Conservation (phyloP, 345 rosid genomes). For the Xanthoceras sorbifolium region DNA sequence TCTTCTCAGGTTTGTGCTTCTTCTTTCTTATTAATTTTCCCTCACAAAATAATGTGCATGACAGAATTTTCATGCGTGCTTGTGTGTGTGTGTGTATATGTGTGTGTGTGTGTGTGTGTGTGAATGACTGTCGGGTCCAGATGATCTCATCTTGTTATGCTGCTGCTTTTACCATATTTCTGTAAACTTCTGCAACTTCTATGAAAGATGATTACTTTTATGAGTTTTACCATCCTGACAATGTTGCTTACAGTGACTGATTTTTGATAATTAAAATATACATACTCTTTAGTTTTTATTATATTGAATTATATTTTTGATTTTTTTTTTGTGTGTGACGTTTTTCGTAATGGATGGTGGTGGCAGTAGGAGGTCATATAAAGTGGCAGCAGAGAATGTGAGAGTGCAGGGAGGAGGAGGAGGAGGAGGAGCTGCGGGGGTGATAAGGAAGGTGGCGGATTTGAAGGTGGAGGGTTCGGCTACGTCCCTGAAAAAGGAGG, state of each 20-base stretch:
- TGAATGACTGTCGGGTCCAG: neutral
- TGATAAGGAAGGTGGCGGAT: slow-evolving; percentile 18
- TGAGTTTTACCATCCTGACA: too few species aligned
- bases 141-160: neutral
- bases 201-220: too few species aligned
- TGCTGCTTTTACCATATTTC: too few species aligned
- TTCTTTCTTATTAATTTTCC: neutral
- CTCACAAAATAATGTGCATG: too few species aligned
- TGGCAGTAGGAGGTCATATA: slow-evolving; percentile 27
- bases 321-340: neutral
- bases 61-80: too few species aligned
- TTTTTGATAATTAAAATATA: too few species aligned
- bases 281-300: neutral
- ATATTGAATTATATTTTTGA: neutral
- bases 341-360: too few species aligned
- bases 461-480: neutral
- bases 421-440: neutral
- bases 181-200: too few species aligned
- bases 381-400: slow-evolving; percentile 21
- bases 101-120: neutral
- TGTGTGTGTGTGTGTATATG: too few species aligned
- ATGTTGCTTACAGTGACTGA: neutral
- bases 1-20: slow-evolving; percentile 19
- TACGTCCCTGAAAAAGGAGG: slow-evolving; percentile 11
- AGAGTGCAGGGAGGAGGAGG: slow-evolving; percentile 6